Evolutionary conservation across 768 basidiomycete genomes (phyloP), one percentile per base, ranked within the genome.

Genomic region (Hebeloma cylindrosporum): DNA sequence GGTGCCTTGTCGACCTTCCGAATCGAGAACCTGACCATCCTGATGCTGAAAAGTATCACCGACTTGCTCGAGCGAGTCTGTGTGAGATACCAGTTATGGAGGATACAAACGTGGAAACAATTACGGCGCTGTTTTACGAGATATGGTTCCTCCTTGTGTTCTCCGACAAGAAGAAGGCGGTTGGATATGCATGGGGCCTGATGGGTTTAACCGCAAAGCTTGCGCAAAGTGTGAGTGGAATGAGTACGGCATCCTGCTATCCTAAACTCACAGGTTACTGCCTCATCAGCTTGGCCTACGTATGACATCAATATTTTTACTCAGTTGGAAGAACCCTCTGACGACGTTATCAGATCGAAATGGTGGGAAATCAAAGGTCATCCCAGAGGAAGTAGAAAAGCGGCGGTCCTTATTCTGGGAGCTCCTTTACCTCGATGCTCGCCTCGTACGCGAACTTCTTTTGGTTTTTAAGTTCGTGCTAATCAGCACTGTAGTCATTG

Each of bases 331-430:
- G 25, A 13, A 16, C 10, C 22, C 32, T 48, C 40, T 49, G 11
- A 25, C 44, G 20, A 35, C 47, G 42, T 10, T 41, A 28, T 22
- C 57, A 85, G 83, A 85, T 67, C 80, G 83, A 28, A 81, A 82
- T 63, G 70, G 75, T 22, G 77, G 77, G 33, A 76, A 79, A 54
- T 77, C 77, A 39, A 83, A 84, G 58, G 73, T 84, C 36, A 82
- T 82, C 31, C 82, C 80, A 17, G 82, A 85, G 56, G 85, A 85
- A 59, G 73, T 82, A 1, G 83, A 86, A 52, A 81, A 79, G 60
- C 75, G 83, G 49, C 71, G 81, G 51, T 78, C 79, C 51, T 68
- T 86, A 40, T 82, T 82, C 58, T 87, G 83, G 83, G 83, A 85
- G 54, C 65, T 86, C 43, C 66, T 85, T 44, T 78, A 79, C 57